Evolutionary conservation across 805 yeast species (phyloP).

Genomic region (Candida incommunis): DNA sequence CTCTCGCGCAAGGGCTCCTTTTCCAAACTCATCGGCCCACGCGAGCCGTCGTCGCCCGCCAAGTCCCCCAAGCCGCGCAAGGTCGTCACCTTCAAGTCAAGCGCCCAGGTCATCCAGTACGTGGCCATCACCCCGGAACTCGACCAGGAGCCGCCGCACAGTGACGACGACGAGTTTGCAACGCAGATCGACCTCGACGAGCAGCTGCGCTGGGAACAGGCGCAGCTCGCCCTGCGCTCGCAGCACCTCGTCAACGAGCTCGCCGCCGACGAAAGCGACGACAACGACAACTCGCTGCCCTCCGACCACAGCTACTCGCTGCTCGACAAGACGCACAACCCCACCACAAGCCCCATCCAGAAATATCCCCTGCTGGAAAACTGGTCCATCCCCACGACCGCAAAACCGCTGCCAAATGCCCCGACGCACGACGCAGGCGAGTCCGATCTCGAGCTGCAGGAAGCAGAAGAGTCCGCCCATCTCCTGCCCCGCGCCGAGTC

Average conservation of each 20-base stretch:
- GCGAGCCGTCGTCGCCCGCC: constrained; percentile 4
- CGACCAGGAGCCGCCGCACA: background rate
- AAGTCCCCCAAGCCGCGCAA: constrained; percentile 8
- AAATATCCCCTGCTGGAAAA: background rate
- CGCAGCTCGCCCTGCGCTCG: background rate
- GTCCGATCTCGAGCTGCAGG: too few relatives aligned
- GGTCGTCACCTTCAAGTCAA: constrained; percentile 12
- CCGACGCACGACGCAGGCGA: too few relatives aligned
- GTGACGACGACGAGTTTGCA: background rate
- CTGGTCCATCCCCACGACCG: background rate
- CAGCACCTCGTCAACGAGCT: background rate
- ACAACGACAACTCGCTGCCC: background rate
- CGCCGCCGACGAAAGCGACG: background rate
- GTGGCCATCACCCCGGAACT: constrained; percentile 13
- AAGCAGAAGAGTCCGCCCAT: too few relatives aligned
- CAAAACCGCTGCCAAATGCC: too few relatives aligned
- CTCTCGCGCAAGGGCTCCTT: constrained; percentile 8
- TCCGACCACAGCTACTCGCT: too few relatives aligned
- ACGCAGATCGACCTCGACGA: background rate
- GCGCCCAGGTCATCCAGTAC: constrained; percentile 14
- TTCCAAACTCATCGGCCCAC: constrained; percentile 9
- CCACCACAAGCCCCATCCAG: background rate
- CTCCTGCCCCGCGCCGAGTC: too few relatives aligned
- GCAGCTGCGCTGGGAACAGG: background rate
- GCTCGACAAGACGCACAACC: too few relatives aligned